phyloP scores from a whole-genome alignment of 306 rosid species.

The Begonia loranthoides region DNA sequence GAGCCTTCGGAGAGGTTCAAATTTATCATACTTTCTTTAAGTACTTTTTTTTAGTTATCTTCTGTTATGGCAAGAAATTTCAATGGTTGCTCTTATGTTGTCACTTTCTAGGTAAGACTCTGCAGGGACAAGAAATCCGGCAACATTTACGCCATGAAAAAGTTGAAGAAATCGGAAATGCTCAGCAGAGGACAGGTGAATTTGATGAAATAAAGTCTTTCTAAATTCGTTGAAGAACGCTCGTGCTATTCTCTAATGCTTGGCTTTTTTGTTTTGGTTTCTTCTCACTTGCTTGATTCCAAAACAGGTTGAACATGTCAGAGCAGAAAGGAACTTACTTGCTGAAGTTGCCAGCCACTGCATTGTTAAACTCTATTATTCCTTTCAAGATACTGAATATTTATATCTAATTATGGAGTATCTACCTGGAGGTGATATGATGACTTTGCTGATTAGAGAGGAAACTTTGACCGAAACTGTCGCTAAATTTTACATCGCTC shows the following conservation, averaged over 20 bases:
- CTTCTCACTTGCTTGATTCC: no score
- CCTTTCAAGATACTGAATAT: constrained; percentile 78
- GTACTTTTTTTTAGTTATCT: no score
- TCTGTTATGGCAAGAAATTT: background rate
- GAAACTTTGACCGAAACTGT: constrained; percentile 92
- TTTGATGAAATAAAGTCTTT: background rate
- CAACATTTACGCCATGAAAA: constrained; percentile 48
- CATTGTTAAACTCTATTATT: constrained; percentile 91
- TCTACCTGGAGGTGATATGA: constrained; percentile 94
- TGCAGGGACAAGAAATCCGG: constrained; percentile 52
- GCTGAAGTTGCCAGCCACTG: constrained; percentile 87
- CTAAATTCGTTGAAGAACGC: background rate
- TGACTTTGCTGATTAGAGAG: constrained; percentile 87
- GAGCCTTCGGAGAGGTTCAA: constrained; percentile 89
- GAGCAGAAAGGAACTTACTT: constrained; percentile 84
- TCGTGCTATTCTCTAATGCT: no score
- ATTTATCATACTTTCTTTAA: background rate
- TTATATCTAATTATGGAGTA: constrained; percentile 89
- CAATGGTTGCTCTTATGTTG: constrained; percentile 4
- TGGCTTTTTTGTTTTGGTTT: no score
- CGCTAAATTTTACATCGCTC: constrained; percentile 53
- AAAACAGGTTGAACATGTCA: constrained; percentile 47
- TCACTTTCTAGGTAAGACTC: constrained; percentile 28
- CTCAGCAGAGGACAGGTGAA: constrained; percentile 54
- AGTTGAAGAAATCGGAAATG: constrained; percentile 55